Evolutionary conservation across 2,329 filamentous ascomycete genomes (phyloP).

Genomic region (Alternaria brassicae): DNA sequence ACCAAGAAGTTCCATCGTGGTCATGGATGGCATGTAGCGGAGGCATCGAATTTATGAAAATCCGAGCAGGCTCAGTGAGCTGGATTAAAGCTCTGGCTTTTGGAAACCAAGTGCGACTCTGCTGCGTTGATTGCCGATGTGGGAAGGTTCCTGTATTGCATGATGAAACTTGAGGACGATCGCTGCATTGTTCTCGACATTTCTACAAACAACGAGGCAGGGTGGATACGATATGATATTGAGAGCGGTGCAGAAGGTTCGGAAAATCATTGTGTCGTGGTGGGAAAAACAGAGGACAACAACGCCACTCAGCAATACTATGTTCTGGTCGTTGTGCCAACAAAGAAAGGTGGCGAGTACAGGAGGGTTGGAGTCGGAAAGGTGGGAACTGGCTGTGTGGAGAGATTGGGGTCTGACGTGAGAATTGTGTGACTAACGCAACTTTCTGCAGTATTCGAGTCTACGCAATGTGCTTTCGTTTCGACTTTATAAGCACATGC

Average conservation of each 20-base stretch:
- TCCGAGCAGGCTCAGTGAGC: no score
- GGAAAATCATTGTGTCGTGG: background rate
- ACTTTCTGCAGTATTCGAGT: no score
- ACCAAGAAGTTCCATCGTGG: constrained; percentile 33
- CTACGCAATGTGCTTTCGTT: no score
- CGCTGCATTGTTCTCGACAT: background rate
- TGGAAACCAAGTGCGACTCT: no score
- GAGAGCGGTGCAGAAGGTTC: background rate
- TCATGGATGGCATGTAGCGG: background rate
- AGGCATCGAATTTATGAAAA: background rate
- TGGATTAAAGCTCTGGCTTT: no score
- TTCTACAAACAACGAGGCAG: background rate
- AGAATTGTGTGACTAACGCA: no score
- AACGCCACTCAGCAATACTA: background rate
- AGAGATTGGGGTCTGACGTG: background rate
- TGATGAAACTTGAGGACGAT: background rate
- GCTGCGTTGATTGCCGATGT: background rate
- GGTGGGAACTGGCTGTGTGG: background rate
- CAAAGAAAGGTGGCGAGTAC: background rate
- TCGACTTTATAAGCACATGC: no score
- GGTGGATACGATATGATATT: background rate
- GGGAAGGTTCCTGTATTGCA: background rate
- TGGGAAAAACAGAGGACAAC: background rate
- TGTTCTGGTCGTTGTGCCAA: background rate
- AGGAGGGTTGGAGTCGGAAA: background rate